Evolutionary conservation across 495 filamentous ascomycete species (phyloP), one percentile per base, ranked within the genome.

Genomic region (Apodospora peruviana): DNA sequence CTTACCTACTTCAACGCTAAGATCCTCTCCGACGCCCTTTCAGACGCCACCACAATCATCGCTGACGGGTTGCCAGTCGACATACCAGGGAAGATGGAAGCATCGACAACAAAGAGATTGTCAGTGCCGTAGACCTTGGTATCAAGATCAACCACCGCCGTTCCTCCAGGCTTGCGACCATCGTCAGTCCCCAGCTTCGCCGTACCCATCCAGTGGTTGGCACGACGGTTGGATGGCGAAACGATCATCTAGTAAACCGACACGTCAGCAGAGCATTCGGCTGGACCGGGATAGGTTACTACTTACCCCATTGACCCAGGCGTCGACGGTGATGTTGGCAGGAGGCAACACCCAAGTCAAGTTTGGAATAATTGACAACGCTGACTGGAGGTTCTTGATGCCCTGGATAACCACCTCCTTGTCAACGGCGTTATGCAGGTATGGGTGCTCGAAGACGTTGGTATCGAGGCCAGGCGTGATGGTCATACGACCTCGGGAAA

Each of bases 81-180:
- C 66, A 78, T 77, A 43, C 79, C 80, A 2, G 81, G 81, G 73
- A 83, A 83, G 59, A 84, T 79, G 38, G 78, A 80, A 5, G 75
- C 81, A 53, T 84, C 81, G 39, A 84, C 73, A 32, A 84, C 78
- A 55, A 80, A 81, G 49, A 88, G 66, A 68, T 86, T 87, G 53
- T 85, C 78, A 7, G 77, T 86, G 50, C 85, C 85, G 47, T 87
- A 88, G 40, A 87, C 84, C 70, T 83, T 82, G 52, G 82, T 77
- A 69, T 86, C 74, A 19, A 72, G 60, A 47, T 88, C 85, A 10
- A 88, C 84, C n/a, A 88, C 85, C 14, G 73, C 55, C 14, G 79
- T 81, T 27, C 85, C 85, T 48, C 70, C 69, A 10, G 19, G 7
- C 23, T 66, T 70, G 27, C 82, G 77, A 17, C 85, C 85, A 50